Evolutionary conservation across 352 stramenopile genomes (phyloP), one percentile per base, ranked within the genome.

Genomic region (Globisporangium mamillatum): DNA sequence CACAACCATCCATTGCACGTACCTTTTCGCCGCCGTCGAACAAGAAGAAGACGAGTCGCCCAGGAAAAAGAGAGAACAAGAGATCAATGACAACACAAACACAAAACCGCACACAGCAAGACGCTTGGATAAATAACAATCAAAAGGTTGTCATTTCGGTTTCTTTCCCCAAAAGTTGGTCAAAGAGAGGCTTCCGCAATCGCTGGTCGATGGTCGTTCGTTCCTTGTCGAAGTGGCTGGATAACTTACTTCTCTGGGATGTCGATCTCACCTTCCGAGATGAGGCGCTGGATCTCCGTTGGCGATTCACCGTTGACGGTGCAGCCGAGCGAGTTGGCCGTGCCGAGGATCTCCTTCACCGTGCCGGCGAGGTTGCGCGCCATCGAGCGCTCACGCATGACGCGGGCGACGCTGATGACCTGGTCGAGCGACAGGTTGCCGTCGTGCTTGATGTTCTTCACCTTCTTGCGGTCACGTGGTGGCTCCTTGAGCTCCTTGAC

Each of bases 401-500:
- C 88, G 75, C 97, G 92, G 64, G 98, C 98, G 76, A 99, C 98
- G 69, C 98, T 88, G 73, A 99, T 99, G 53, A 99, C 89, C 82
- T 99, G 91, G 86, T 99, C 98, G 44, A 99, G 86, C 66, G 98
- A 99, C 66, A 99, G 78, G 96, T 99, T 99, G 78, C 98, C 98
- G 79, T 99, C 95, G 93, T 99, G 98, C 86, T 99, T 99, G 84
- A 99, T 95, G 86, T 97, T 93, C 95, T 99, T 99, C 22, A 97
- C 90, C 88, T 99, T 99, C 86, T 99, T 99, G 78, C 98, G 90
- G 87, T 99, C 98, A 81, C 98, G 95, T 61, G 95, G 90, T 56
- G 98, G 98, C 85, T 99, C 98, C 86, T 99, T 99, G 68, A 99
- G 90, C 70, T 98, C 98, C 93, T 99, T 99, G 75, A 99, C 98